A percentile compares a stretch with the other conserved stretches of the same genome.
These are phyloP conservation scores for Leccinum truebloodii DNA, from an alignment of 768 basidiomycete species.

Conservation along the genomic window DNA sequence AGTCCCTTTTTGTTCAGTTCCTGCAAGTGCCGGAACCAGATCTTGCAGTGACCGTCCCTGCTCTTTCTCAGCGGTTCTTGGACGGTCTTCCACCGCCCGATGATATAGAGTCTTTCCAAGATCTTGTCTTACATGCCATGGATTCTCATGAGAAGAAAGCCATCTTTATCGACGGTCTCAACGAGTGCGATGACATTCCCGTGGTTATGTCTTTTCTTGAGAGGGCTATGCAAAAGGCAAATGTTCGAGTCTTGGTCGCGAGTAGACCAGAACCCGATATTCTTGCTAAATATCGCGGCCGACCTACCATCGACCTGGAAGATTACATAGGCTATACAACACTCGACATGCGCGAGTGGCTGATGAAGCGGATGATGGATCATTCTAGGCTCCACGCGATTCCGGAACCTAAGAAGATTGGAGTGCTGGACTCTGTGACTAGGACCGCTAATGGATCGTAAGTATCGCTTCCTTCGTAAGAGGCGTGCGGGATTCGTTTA, in stretches of 20 bases:
- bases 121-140: slow-evolving; percentile 26
- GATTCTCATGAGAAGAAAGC: slow-evolving; percentile 21
- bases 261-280: slow-evolving; percentile 26
- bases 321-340: slow-evolving; percentile 23
- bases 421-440: slow-evolving; percentile 20
- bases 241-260: slow-evolving; percentile 26
- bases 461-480: slow-evolving; percentile 2
- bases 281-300: slow-evolving; percentile 16
- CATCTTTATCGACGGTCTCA: slow-evolving; percentile 28
- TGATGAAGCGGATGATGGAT: slow-evolving; percentile 28
- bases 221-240: slow-evolving; percentile 21
- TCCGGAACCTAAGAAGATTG: slow-evolving; percentile 24
- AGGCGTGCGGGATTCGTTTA: not conserved
- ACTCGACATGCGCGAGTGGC: slow-evolving; percentile 26
- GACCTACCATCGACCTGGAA: slow-evolving; percentile 24
- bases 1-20: slow-evolving; percentile 29
- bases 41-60: slow-evolving; percentile 22
- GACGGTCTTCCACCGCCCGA: slow-evolving; percentile 22
- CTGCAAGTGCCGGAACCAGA: slow-evolving; percentile 25
- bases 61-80: slow-evolving; percentile 15
- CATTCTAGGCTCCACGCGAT: slow-evolving; percentile 26
- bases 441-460: slow-evolving; percentile 20
- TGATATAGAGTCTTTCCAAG: slow-evolving; percentile 13
- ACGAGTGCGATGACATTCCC: slow-evolving; percentile 27
- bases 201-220: slow-evolving; percentile 26